Conservation (phyloP, 805 yeast species). For the Saturnispora ahearnii region DNA sequence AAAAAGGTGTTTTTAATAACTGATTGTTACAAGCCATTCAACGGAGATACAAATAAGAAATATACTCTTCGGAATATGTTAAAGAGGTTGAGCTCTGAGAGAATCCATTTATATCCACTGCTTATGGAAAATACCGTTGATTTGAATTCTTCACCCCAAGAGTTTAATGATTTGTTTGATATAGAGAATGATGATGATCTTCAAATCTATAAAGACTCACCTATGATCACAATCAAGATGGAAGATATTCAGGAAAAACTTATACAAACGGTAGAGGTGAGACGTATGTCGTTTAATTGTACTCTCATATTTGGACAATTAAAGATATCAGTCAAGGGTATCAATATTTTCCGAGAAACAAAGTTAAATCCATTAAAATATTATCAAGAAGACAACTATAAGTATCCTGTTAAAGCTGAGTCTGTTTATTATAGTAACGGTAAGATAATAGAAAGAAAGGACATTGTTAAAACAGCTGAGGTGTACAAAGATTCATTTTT, state of each 20-base stretch:
- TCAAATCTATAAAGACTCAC: constrained; percentile 21
- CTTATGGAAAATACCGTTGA: constrained; percentile 32
- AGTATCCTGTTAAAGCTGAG: constrained; percentile 14
- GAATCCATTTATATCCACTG: constrained; percentile 53
- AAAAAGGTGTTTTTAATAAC: constrained; percentile 66
- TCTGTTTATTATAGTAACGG: constrained; percentile 35
- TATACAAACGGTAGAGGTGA: constrained; percentile 49
- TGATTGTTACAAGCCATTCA: constrained; percentile 61
- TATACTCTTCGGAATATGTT: constrained; percentile 47
- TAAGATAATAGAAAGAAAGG: constrained; percentile 27
- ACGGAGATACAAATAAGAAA: constrained; percentile 32
- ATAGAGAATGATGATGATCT: background rate
- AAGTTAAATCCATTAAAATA: constrained; percentile 28
- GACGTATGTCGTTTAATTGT: constrained; percentile 53
- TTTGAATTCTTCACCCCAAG: constrained; percentile 6
- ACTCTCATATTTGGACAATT: constrained; percentile 47
- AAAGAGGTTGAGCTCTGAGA: constrained; percentile 48
- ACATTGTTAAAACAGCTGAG: background rate
- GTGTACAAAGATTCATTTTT: constrained; percentile 22
- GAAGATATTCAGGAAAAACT: constrained; percentile 40
- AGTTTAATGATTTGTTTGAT: constrained; percentile 9
- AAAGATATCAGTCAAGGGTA: constrained; percentile 64
- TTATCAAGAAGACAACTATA: constrained; percentile 35
- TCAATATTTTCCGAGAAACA: constrained; percentile 38
- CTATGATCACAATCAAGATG: constrained; percentile 34